Conservation (phyloP, 2,329 filamentous ascomycete genomes). For the Arthrinium phaeospermum region DNA sequence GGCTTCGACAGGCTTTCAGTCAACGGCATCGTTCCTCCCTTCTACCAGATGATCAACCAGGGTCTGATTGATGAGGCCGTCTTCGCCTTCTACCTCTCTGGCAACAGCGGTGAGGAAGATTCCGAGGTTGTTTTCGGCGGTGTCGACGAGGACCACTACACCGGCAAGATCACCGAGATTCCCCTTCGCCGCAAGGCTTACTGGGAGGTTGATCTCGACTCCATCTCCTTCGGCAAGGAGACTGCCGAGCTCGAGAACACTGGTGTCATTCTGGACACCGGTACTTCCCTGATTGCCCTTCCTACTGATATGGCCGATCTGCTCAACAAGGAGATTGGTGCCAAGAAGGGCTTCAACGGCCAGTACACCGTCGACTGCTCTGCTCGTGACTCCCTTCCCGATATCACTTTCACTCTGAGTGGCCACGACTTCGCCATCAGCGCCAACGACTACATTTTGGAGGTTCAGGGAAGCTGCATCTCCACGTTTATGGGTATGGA, state of each 20-base stretch:
- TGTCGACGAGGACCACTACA: constrained; percentile 79
- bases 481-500: constrained; percentile 98
- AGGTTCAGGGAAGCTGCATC: constrained; percentile 94
- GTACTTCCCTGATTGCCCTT: constrained; percentile 95
- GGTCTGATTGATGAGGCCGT: constrained; percentile 88
- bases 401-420: constrained; percentile 87
- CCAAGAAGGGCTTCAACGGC: constrained; percentile 96
- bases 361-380: constrained; percentile 94
- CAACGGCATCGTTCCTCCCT: constrained; percentile 91
- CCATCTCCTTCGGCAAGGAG: constrained; percentile 86
- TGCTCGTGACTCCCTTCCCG: constrained; percentile 82
- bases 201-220: constrained; percentile 97
- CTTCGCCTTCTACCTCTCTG: constrained; percentile 94
- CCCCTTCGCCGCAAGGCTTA: constrained; percentile 98
- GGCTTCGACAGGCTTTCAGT: constrained; percentile 97
- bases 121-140: constrained; percentile 93
- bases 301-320: constrained; percentile 91
- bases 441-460: constrained; percentile 92
- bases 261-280: constrained; percentile 96
- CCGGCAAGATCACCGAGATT: constrained; percentile 88
- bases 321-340: constrained; percentile 95
- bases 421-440: constrained; percentile 93
- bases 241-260: constrained; percentile 91
- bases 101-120: constrained; percentile 69
- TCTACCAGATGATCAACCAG: constrained; percentile 95